Conservation (phyloP, 805 yeast species). For the Pichia membranifaciens region DNA sequence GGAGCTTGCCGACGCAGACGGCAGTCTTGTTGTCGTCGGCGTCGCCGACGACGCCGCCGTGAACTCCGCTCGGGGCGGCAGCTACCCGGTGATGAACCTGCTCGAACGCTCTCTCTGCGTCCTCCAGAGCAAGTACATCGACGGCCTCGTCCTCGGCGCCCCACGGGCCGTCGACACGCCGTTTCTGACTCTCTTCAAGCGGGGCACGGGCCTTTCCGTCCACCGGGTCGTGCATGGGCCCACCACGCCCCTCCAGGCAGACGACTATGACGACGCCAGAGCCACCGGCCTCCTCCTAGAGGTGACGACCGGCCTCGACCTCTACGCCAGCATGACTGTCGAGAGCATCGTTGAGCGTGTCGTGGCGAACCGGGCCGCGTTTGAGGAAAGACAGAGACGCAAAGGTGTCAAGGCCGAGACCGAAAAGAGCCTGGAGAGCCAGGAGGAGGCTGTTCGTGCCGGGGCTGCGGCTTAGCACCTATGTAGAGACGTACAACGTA, state of each 20-base stretch:
- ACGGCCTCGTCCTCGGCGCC: conserved; percentile 68
- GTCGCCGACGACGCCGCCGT: conserved; percentile 54
- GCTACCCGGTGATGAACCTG: conserved; percentile 80
- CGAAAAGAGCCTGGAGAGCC: conserved; percentile 37
- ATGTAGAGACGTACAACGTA: background rate
- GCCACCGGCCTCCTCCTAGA: background rate
- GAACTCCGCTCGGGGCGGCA: conserved; percentile 51
- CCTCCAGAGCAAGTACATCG: conserved; percentile 80
- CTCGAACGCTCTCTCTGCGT: conserved; percentile 84
- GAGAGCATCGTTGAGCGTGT: conserved; percentile 73
- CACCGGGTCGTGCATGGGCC: background rate
- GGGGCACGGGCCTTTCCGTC: background rate
- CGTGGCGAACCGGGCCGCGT: conserved; percentile 55
- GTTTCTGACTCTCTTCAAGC: conserved; percentile 29
- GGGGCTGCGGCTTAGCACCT: too few relatives aligned
- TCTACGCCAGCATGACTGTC: conserved; percentile 46
- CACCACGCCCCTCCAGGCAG: background rate
- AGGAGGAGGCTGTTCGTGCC: too few relatives aligned
- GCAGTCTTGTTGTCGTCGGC: conserved; percentile 57
- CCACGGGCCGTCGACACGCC: conserved; percentile 44
- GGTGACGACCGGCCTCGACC: background rate
- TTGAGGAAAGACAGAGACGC: conserved; percentile 79
- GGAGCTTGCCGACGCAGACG: conserved; percentile 29
- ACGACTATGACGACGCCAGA: background rate
- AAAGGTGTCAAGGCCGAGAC: conserved; percentile 75